Percentiles rank a stretch among this genome's conserved stretches.
Evolutionary conservation across 441 rosid genomes (phyloP).

Genomic region (Mallotus japonicus): DNA sequence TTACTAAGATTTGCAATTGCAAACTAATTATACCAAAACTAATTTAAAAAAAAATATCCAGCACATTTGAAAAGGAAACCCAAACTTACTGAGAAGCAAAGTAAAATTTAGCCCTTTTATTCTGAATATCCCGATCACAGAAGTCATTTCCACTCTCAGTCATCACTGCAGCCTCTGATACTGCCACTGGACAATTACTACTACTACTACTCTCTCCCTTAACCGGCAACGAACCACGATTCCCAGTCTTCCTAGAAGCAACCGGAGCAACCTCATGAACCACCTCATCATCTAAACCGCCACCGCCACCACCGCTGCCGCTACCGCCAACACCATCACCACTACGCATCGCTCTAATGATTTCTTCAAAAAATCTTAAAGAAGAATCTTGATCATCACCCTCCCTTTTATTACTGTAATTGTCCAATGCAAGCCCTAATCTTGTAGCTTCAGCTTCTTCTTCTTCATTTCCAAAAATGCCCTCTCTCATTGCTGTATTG

Average conservation of each 20-base stretch:
- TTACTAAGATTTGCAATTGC: no score
- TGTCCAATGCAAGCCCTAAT: slow-evolving; percentile 21
- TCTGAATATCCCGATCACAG: slow-evolving; percentile 53
- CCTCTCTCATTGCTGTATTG: slow-evolving; percentile 40
- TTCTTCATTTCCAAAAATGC: slow-evolving; percentile 31
- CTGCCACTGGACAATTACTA: not conserved
- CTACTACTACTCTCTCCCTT: slow-evolving; percentile 51
- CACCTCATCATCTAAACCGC: slow-evolving; percentile 15
- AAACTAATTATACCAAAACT: no score
- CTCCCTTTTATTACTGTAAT: not conserved
- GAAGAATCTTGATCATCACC: slow-evolving; percentile 22
- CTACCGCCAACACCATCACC: slow-evolving; percentile 23
- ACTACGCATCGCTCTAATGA: slow-evolving; percentile 36
- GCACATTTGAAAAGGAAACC: not conserved
- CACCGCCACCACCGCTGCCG: not conserved
- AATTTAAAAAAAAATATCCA: not conserved
- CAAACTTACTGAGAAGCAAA: slow-evolving; percentile 52
- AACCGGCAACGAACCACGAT: slow-evolving; percentile 22
- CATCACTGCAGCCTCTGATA: slow-evolving; percentile 18
- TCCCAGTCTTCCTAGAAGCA: slow-evolving; percentile 22
- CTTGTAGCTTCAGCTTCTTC: slow-evolving; percentile 16
- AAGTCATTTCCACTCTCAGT: slow-evolving; percentile 34
- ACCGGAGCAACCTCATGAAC: slow-evolving; percentile 15
- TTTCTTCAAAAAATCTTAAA: slow-evolving; percentile 36
- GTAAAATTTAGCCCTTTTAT: slow-evolving; percentile 81